A percentile compares a stretch with the other conserved stretches of the same genome.
Evolutionary conservation across 805 yeast genomes (phyloP).

Genomic region (Lachancea sp.): DNA sequence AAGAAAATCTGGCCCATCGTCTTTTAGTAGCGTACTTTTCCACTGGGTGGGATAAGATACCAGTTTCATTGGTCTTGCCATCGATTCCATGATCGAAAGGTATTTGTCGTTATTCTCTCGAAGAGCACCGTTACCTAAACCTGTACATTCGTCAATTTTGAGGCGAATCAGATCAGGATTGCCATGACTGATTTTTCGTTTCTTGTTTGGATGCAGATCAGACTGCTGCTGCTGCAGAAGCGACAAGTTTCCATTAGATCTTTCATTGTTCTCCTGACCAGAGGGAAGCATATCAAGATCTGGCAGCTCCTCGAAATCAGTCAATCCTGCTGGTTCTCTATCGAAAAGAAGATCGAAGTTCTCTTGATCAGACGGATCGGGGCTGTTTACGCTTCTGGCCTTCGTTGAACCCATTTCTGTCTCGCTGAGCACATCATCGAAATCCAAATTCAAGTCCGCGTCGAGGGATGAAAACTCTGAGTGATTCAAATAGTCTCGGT

Average conservation of each 20-base stretch:
- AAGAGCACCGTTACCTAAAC: conserved; percentile 22
- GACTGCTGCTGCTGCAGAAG: background rate
- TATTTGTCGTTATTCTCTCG: conserved; percentile 21
- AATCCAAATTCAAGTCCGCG: conserved; percentile 25
- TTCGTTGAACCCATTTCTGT: conserved; percentile 6
- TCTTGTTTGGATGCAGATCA: background rate
- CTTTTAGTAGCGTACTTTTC: background rate
- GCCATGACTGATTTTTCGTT: background rate
- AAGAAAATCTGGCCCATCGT: conserved; percentile 10
- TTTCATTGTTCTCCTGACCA: background rate
- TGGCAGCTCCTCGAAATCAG: background rate
- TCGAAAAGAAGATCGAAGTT: conserved; percentile 4
- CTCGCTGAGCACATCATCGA: conserved; percentile 26
- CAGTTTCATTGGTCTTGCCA: background rate
- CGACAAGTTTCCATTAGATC: background rate
- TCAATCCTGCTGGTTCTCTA: background rate
- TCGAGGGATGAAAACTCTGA: conserved; percentile 16
- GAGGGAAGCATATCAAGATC: conserved; percentile 1
- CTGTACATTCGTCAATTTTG: conserved; percentile 21
- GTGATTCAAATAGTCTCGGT: background rate
- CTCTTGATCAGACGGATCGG: background rate
- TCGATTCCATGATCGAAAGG: conserved; percentile 15
- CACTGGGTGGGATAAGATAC: background rate
- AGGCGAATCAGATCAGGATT: background rate
- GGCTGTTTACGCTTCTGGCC: background rate